Percentiles rank a stretch among this genome's conserved stretches.
Conservation (phyloP, 2,329 filamentous ascomycete species). For the Fusarium redolens region DNA sequence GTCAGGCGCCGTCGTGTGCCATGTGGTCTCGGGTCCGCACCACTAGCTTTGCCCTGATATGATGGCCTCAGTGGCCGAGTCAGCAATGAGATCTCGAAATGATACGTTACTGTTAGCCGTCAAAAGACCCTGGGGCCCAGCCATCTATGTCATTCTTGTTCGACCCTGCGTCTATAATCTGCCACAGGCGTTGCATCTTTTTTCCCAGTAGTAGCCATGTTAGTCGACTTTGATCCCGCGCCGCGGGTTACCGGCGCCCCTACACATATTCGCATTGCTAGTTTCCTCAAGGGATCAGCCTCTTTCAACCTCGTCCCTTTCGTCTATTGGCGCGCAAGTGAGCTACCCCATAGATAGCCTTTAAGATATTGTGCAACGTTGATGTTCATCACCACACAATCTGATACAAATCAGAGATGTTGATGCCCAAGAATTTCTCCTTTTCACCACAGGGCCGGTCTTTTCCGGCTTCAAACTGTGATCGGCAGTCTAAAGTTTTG, state of each 20-base stretch:
- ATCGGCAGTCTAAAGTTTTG: slow-evolving; percentile 15
- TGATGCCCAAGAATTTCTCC: slow-evolving; percentile 21
- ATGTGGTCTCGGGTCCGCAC: slow-evolving; percentile 21
- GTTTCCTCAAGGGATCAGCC: slow-evolving; percentile 22
- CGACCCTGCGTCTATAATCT: slow-evolving; percentile 4
- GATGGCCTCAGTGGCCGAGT: slow-evolving; percentile 26
- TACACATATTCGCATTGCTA: slow-evolving; percentile 13
- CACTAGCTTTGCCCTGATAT: slow-evolving; percentile 10
- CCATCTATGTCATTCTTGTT: slow-evolving; percentile 27
- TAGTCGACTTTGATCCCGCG: neutral
- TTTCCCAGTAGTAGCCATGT: neutral
- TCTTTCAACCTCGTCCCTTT: neutral
- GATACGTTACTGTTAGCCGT: slow-evolving; percentile 33
- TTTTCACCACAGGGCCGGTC: neutral
- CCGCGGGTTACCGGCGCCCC: neutral
- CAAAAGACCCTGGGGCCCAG: slow-evolving; percentile 26
- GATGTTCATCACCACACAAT: neutral
- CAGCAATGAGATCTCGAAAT: slow-evolving; percentile 29
- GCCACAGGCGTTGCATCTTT: neutral
- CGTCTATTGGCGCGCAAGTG: slow-evolving; percentile 34
- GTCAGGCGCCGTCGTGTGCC: slow-evolving; percentile 25
- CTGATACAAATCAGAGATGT: slow-evolving; percentile 19
- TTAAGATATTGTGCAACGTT: neutral
- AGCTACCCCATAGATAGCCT: neutral
- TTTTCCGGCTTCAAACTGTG: neutral